Base-by-base conservation (phyloP, 176 grass and related monocot genomes). In the Bolboschoenus planiculmis region DNA sequence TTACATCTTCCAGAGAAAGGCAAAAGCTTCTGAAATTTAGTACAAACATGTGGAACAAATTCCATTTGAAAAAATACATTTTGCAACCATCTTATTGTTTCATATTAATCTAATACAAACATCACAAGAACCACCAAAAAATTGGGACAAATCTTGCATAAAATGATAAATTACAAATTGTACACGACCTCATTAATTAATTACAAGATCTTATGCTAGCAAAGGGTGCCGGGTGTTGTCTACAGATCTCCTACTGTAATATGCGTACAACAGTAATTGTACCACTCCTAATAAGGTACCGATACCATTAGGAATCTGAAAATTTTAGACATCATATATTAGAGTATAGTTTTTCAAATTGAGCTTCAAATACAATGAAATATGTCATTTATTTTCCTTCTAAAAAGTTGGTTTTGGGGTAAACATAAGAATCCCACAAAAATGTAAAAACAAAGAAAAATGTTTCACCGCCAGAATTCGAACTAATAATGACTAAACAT, bases 261-360 rank as follows among this genome's bases (percentile, higher is more conserved):
- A 91, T 43, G 92, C 93, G 80, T 93, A 95, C 36, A 99, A 61
- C 67, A 90, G 8, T 85, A 99, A 83, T 58, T 99, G 96, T 56
- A 90, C 31, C 15, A 86, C 66, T 10, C 96, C 96, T 24, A 99
- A 57, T 64, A 95, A 10, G 1, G 96, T 86, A 35, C 96, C 96
- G 71, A 99, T 95, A 43, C 96, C 92, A 44, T 99, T 99, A 7
- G 96, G 96, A 73, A 95, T 58, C 92, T 99, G 79, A 72, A 78
- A 87, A 91, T 87, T 42, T 80, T 44, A 66, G 5, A 80, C 76
- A 78, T 13, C 81, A 57, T 79, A 86, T 56, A 53, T 44, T 18
- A 78, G 26, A 51, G 16, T 61, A 4, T 61, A 11, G 23, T 60
- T 60, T 2, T 26, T 60, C 2, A 60, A 61, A 61, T 61, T 27